phyloP scores from a whole-genome alignment of 2,329 filamentous ascomycete species.

The Arachnomyces sp. region DNA sequence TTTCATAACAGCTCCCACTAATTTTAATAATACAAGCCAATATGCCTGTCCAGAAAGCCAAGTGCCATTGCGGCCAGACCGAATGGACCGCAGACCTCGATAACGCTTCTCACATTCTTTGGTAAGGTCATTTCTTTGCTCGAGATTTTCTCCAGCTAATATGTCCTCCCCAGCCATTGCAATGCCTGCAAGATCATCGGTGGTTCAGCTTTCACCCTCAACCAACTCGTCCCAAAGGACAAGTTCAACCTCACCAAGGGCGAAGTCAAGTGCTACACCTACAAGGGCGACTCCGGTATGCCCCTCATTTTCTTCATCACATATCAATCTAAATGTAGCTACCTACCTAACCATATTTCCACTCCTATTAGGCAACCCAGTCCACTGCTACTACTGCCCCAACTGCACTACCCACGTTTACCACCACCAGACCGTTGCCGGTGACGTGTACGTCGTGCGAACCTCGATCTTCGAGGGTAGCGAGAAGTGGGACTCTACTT shows the following conservation, averaged over 20 bases:
- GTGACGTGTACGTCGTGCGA: conserved; percentile 43
- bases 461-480: conserved; percentile 42
- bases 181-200: conserved; percentile 48
- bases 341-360: background rate
- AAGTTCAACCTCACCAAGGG: conserved; percentile 47
- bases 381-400: conserved; percentile 51
- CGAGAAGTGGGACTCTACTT: conserved; percentile 41
- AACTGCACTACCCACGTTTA: conserved; percentile 50
- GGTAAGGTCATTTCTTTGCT: conserved; percentile 12
- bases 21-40: conserved; percentile 9
- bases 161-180: conserved; percentile 40
- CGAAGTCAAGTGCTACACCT: conserved; percentile 44
- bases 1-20: too few species aligned
- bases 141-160: background rate
- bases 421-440: conserved; percentile 47
- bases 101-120: conserved; percentile 35
- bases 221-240: conserved; percentile 45
- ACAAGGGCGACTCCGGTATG: conserved; percentile 47
- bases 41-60: conserved; percentile 42
- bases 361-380: conserved; percentile 38
- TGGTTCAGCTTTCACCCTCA: conserved; percentile 45
- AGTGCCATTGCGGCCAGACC: conserved; percentile 49
- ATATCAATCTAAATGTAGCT: background rate
- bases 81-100: conserved; percentile 45
- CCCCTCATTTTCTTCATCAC: background rate